Evolutionary conservation across 2,329 filamentous ascomycete genomes (phyloP).

Genomic region (Fusarium miscanthi): DNA sequence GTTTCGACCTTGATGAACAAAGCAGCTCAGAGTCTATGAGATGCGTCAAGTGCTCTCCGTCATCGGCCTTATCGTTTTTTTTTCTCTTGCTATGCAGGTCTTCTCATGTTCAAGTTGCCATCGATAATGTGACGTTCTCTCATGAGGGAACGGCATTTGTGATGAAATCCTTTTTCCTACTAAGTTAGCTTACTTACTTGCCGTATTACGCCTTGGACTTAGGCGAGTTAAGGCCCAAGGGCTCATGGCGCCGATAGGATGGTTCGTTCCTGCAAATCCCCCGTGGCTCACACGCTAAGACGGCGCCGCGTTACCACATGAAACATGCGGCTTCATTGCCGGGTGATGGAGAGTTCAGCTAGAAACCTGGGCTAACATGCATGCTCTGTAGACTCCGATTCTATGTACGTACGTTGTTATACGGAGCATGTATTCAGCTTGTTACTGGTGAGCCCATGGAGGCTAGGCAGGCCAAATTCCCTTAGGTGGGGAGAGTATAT

Average conservation of each 20-base stretch:
- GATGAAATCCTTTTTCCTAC: not conserved
- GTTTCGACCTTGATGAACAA: conserved; percentile 26
- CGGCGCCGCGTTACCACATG: conserved; percentile 33
- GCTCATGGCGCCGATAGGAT: conserved; percentile 37
- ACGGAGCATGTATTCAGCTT: not conserved
- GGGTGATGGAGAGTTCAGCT: conserved; percentile 14
- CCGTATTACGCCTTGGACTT: not conserved
- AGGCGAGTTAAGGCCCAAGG: not conserved
- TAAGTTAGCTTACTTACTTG: not conserved
- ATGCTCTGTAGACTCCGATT: not conserved
- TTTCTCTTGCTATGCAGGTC: not conserved
- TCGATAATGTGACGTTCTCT: conserved; percentile 1
- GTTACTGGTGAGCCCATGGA: not conserved
- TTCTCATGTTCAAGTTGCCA: not conserved
- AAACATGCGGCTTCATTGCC: conserved; percentile 36
- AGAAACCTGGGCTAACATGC: not conserved
- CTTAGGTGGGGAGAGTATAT: not conserved
- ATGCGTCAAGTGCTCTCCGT: conserved; percentile 1
- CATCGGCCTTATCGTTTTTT: not conserved
- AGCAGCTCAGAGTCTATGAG: conserved; percentile 9
- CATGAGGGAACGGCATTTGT: not conserved
- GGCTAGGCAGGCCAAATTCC: not conserved
- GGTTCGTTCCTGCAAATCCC: conserved; percentile 39
- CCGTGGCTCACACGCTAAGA: conserved; percentile 30
- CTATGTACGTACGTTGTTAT: not conserved